Evolutionary conservation across 2,329 filamentous ascomycete genomes (phyloP), one percentile per base, ranked within the genome.

Genomic region (Neobulgaria alba): DNA sequence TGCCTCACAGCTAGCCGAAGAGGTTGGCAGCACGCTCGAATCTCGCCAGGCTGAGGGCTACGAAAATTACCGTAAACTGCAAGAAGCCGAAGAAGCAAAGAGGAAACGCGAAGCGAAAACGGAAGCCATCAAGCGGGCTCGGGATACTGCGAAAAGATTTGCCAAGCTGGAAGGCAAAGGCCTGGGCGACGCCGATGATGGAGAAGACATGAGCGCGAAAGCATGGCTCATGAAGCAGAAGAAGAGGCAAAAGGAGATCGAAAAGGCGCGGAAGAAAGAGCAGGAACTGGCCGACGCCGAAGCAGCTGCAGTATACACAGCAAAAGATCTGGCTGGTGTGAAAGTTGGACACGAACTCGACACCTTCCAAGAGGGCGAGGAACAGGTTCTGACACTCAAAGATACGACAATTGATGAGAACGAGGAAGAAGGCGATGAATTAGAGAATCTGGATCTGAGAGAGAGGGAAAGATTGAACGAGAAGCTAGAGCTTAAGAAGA

Each of bases 351-450:
- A 98, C 60, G 87, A 95, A 59, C 64, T 89, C 43, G 77, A 76
- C 3, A 76, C 85, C 16, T 90, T 98, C 48, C 79, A 85, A 17
- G 86, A 87, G 38, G 82, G 77, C 14, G 80, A 85, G 44, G 89
- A 95, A 44, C 88, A 96, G 58, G 79, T 98, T 21, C 69, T 98
- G 39, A 95, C 90, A 0, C 73, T 98, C n/a, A 95, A 95, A 58
- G 92, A 98, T 63, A 77, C 84, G 1, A 86, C 85, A 1, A 86
- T 98, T 40, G 77, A 88, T 36, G 78, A 85, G 43, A 81, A 85
- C 21, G 85, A 90, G 43, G 88, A 87, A 19, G 84, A 88, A 43
- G 90, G 86, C 2, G 92, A 96, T 60, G 88, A 96, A 63, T 71
- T 98, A 10, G 85, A 92, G 60, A 88, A 88, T 46, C 54, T 85